Percentiles rank a stretch among this genome's conserved stretches.
Conservation (phyloP, 495 filamentous ascomycete species). For the Penicillium canescens region DNA sequence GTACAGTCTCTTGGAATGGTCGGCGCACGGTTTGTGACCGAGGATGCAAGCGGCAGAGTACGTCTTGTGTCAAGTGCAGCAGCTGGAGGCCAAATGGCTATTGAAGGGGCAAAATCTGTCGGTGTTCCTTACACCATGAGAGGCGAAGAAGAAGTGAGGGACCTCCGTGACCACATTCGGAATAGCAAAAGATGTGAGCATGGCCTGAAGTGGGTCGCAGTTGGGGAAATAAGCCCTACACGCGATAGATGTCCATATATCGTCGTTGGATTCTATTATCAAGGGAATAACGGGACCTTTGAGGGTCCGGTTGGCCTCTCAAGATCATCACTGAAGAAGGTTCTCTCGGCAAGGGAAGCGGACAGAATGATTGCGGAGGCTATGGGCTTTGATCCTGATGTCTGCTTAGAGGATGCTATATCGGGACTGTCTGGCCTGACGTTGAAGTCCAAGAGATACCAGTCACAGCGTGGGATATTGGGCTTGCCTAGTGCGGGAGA, state of each 20-base stretch:
- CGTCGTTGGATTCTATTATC: background rate
- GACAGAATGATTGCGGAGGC: background rate
- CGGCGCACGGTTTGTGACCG: background rate
- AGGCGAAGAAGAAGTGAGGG: background rate
- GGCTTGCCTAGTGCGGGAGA: no score
- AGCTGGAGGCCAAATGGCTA: background rate
- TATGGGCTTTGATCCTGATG: background rate
- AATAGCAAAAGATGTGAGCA: background rate
- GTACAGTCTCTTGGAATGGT: background rate
- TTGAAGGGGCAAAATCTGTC: background rate
- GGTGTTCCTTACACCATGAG: background rate
- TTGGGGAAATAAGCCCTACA: background rate
- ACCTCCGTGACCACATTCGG: background rate
- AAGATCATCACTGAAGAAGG: background rate
- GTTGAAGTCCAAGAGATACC: background rate
- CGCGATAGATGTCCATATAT: background rate
- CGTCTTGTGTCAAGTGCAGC: background rate
- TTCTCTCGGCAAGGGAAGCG: background rate
- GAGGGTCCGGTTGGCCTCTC: background rate
- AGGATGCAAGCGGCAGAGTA: background rate
- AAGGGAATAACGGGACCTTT: background rate
- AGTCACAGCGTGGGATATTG: background rate
- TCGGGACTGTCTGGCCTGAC: background rate
- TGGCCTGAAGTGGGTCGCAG: background rate
- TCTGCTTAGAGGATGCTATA: background rate